A percentile compares a stretch with the other conserved stretches of the same genome.
phyloP scores from a whole-genome alignment of 1,284 basidiomycete genomes.

The Waitea zeae region DNA sequence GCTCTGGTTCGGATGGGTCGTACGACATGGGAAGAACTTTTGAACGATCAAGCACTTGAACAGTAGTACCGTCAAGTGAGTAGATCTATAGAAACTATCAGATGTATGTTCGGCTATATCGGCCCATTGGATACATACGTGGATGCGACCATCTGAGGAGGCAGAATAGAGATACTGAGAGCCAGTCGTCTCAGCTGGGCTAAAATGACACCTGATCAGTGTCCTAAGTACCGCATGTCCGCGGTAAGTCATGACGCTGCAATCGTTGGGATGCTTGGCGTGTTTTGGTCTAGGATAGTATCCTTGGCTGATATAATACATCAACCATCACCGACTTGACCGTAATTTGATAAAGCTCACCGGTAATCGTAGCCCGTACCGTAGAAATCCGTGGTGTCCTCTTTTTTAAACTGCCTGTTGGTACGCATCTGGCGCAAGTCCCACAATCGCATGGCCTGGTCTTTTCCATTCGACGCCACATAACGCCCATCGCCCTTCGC shows the following conservation, averaged over 20 bases:
- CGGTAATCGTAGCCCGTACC: constrained; percentile 67
- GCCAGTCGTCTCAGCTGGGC: constrained; percentile 82
- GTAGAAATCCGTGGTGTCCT: constrained; percentile 38
- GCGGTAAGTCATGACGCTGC: constrained; percentile 89
- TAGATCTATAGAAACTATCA: constrained; percentile 49
- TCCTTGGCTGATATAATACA: constrained; percentile 36
- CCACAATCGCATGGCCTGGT: constrained; percentile 56
- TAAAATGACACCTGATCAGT: constrained; percentile 92
- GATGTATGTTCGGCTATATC: constrained; percentile 1
- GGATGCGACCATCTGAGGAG: constrained; percentile 66
- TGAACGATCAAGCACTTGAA: constrained; percentile 73
- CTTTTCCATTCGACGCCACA: constrained; percentile 94
- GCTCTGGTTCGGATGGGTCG: constrained; percentile 45
- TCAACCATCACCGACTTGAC: too few species aligned
- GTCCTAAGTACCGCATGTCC: constrained; percentile 89
- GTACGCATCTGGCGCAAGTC: constrained; percentile 87
- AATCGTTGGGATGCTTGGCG: constrained; percentile 66
- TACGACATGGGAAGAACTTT: constrained; percentile 55
- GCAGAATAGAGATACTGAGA: constrained; percentile 91
- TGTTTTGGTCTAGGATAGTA: constrained; percentile 46
- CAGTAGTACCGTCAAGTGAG: constrained; percentile 79
- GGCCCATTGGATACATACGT: constrained; percentile 32
- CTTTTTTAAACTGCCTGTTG: constrained; percentile 47
- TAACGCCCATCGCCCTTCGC: constrained; percentile 91
- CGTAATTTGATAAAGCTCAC: constrained; percentile 24